These are phyloP conservation scores for Paramarasmius palmivorus DNA, from an alignment of 1,284 basidiomycete genomes.

Conservation along the genomic window DNA sequence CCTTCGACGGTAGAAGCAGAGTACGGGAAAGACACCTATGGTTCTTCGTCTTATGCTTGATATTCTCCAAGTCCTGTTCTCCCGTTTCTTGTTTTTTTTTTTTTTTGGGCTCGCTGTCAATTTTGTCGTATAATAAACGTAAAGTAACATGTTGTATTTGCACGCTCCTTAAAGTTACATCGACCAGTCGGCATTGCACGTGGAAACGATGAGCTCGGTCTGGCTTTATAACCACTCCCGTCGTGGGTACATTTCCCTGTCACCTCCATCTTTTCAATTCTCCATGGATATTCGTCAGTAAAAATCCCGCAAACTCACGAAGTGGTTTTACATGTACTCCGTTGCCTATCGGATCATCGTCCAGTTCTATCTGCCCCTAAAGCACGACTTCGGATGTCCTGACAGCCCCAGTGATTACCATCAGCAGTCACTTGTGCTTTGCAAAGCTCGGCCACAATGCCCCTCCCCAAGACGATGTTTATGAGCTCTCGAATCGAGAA, in stretches of 20 bases:
- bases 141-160: too few relatives aligned
- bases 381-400: conserved; percentile 36
- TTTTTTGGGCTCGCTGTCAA: not conserved
- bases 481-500: conserved; percentile 40
- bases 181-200: too few relatives aligned
- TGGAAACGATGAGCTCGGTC: too few relatives aligned
- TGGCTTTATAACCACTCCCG: too few relatives aligned
- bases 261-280: not conserved
- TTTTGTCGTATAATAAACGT: not conserved
- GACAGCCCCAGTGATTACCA: conserved; percentile 60
- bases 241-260: not conserved
- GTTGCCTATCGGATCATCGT: too few relatives aligned
- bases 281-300: too few relatives aligned
- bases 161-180: too few relatives aligned
- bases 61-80: not conserved
- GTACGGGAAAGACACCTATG: conserved; percentile 69
- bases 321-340: too few relatives aligned
- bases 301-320: too few relatives aligned
- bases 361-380: not conserved
- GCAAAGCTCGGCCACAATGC: conserved; percentile 54
- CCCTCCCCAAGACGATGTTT: conserved; percentile 59
- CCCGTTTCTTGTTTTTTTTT: too few relatives aligned
- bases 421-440: conserved; percentile 62
- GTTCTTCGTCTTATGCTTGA: conserved; percentile 29
- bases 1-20: conserved; percentile 48